Percentiles rank a stretch among this genome's conserved stretches.
Evolutionary conservation across 2,329 filamentous ascomycete genomes (phyloP).

Genomic region (Elsinoe fawcettii): DNA sequence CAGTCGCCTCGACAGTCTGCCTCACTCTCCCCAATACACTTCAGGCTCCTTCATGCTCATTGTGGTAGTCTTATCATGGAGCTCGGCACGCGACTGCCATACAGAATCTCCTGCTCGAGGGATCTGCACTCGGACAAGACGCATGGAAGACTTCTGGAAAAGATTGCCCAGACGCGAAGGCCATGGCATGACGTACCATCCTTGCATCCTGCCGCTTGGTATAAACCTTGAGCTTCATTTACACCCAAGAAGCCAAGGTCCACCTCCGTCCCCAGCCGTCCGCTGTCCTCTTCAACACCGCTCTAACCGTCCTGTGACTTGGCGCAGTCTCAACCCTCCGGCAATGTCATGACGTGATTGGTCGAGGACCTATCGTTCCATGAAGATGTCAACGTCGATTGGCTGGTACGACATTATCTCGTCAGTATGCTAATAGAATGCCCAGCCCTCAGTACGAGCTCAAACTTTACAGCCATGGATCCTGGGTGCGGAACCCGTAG

Average conservation of each 20-base stretch:
- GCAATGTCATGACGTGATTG: too few relatives aligned
- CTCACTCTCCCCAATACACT: background rate
- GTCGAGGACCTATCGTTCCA: background rate
- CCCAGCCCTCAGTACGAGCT: background rate
- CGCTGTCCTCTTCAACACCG: background rate
- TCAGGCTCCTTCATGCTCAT: background rate
- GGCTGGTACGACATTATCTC: background rate
- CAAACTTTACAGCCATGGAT: background rate
- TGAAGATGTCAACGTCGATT: too few relatives aligned
- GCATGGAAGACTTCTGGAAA: conserved; percentile 9
- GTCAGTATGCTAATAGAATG: background rate
- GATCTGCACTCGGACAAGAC: background rate
- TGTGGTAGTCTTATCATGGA: background rate
- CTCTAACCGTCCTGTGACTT: background rate
- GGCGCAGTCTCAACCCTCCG: background rate
- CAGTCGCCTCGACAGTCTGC: background rate
- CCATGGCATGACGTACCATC: background rate
- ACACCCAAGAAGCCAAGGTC: background rate
- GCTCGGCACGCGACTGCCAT: background rate
- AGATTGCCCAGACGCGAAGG: background rate
- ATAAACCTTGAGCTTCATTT: background rate
- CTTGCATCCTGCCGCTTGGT: background rate
- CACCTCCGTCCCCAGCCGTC: background rate
- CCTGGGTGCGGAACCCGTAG: background rate
- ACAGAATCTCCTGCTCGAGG: background rate